Conservation (phyloP, 2,329 filamentous ascomycete species). For the Alternaria angustiovoidea region DNA sequence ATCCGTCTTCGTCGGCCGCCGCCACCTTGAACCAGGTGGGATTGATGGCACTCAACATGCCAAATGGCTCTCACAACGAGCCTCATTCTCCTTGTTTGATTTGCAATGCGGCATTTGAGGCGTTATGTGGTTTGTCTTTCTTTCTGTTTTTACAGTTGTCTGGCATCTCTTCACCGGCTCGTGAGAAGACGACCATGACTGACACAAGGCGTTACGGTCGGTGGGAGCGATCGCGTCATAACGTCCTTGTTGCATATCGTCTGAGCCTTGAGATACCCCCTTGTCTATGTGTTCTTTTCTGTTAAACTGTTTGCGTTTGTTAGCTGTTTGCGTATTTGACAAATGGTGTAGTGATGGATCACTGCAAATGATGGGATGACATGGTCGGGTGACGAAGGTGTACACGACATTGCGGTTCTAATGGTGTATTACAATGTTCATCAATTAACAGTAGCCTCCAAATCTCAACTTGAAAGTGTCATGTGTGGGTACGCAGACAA, state of each 20-base stretch:
- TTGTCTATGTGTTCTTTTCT: slow-evolving; percentile 8
- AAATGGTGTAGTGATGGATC: neutral
- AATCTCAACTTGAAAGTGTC: too few species aligned
- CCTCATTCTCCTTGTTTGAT: neutral
- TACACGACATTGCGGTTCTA: neutral
- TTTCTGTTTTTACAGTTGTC: neutral
- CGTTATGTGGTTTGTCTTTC: neutral
- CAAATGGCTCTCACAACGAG: neutral
- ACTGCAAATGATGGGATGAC: neutral
- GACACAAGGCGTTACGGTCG: slow-evolving; percentile 30
- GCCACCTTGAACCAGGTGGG: neutral
- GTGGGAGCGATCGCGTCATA: slow-evolving; percentile 32
- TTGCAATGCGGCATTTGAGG: slow-evolving; percentile 4
- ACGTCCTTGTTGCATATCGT: slow-evolving; percentile 24
- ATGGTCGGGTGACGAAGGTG: neutral
- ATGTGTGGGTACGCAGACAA: too few species aligned
- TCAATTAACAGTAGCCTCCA: neutral
- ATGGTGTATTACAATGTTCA: neutral
- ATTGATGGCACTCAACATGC: slow-evolving; percentile 4
- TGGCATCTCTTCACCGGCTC: slow-evolving; percentile 23
- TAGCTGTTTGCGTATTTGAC: neutral
- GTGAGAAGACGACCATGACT: slow-evolving; percentile 30
- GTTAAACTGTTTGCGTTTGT: slow-evolving; percentile 1
- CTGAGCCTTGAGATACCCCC: slow-evolving; percentile 34
- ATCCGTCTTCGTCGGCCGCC: neutral